Percentiles rank a stretch among this genome's conserved stretches.
Evolutionary conservation across 768 basidiomycete species (phyloP).

Genomic region (Paxillus rubicundulus): DNA sequence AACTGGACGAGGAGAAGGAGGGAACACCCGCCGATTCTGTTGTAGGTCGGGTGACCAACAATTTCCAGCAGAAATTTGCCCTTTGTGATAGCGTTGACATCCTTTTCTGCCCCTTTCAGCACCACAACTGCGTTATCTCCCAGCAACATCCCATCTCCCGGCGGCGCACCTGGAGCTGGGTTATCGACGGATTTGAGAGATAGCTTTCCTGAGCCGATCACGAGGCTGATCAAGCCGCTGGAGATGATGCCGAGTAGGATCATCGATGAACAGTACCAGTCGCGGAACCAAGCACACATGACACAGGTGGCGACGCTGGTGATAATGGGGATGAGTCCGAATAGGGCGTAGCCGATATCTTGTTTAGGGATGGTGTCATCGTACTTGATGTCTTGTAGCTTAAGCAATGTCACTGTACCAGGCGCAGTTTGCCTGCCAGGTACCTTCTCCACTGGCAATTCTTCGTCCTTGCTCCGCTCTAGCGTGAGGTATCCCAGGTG

Average conservation of each 20-base stretch:
- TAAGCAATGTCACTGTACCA: slow-evolving; percentile 19
- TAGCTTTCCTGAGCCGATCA: slow-evolving; percentile 31
- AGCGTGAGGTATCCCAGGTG: slow-evolving; percentile 30
- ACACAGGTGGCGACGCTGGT: slow-evolving; percentile 22
- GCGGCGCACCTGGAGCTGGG: slow-evolving; percentile 26
- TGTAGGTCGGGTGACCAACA: slow-evolving; percentile 11
- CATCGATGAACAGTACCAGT: slow-evolving; percentile 33
- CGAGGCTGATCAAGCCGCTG: slow-evolving; percentile 28
- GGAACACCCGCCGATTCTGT: slow-evolving; percentile 27
- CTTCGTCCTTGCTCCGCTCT: slow-evolving; percentile 10
- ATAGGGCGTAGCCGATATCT: slow-evolving; percentile 4
- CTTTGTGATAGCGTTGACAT: slow-evolving; percentile 32
- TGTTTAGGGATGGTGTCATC: slow-evolving; percentile 7
- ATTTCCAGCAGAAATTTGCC: slow-evolving; percentile 27
- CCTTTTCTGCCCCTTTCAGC: slow-evolving; percentile 30
- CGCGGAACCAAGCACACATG: slow-evolving; percentile 23
- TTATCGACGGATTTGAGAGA: slow-evolving; percentile 10
- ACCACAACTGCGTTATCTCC: slow-evolving; percentile 26
- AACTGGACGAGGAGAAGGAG: slow-evolving; percentile 33
- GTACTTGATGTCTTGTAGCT: slow-evolving; percentile 22
- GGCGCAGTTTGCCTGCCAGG: slow-evolving; percentile 18
- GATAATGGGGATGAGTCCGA: slow-evolving; percentile 24
- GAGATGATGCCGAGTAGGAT: slow-evolving; percentile 34
- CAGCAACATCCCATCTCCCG: slow-evolving; percentile 33
- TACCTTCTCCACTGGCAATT: not conserved